phyloP scores from a whole-genome alignment of 441 rosid genomes.

The Syzygium syzygioides region DNA sequence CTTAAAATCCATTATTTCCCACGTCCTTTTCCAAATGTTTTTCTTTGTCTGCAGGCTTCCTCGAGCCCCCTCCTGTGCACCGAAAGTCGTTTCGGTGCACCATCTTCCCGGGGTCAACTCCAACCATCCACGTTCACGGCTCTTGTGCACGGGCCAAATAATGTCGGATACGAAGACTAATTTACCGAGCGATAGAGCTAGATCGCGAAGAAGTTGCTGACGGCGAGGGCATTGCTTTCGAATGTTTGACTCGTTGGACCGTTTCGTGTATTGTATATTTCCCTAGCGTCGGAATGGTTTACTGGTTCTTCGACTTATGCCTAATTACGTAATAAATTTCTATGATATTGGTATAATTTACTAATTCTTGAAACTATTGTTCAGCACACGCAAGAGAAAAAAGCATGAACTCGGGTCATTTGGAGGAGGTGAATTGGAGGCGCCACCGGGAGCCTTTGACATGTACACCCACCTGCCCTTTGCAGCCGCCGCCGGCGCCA shows the following conservation, averaged over 20 bases:
- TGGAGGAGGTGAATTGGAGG: background rate
- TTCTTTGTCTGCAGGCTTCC: background rate
- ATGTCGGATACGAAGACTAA: background rate
- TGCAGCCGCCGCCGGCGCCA: background rate
- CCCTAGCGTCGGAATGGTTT: background rate
- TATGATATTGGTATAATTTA: background rate
- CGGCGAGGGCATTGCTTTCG: background rate
- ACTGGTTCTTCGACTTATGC: background rate
- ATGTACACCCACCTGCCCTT: background rate
- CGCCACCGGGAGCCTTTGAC: background rate
- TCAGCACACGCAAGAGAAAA: background rate
- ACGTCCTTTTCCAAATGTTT: background rate
- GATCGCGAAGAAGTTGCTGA: background rate
- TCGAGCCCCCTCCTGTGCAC: background rate
- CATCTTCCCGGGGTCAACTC: background rate
- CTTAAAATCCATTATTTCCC: background rate
- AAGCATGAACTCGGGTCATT: background rate
- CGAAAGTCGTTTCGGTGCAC: background rate
- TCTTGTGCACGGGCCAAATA: background rate
- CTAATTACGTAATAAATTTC: background rate
- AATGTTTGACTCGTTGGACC: background rate
- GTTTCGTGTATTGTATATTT: background rate
- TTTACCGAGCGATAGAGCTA: background rate
- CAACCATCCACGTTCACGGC: background rate
- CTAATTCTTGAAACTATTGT: background rate